Conservation (phyloP, 2,329 filamentous ascomycete species). For the Leptodontidium sp. region DNA sequence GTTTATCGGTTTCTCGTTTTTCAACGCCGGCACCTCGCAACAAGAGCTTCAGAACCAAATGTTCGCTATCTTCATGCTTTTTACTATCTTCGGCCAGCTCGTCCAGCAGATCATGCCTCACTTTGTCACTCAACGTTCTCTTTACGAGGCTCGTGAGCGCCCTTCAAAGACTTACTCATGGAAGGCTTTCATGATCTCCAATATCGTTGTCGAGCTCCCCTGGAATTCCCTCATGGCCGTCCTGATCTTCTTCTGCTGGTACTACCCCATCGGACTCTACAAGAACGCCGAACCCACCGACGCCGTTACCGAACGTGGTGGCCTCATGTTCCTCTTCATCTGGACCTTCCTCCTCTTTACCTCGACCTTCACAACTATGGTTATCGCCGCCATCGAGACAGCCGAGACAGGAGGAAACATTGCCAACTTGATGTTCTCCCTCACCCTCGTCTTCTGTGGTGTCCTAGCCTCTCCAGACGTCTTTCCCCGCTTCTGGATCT, state of each 20-base stretch:
- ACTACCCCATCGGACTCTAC: constrained; percentile 85
- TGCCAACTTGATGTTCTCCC: constrained; percentile 76
- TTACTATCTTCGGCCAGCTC: constrained; percentile 77
- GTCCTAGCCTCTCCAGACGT: constrained; percentile 70
- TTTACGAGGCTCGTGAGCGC: constrained; percentile 77
- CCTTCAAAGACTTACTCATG: constrained; percentile 83
- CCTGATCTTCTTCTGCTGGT: constrained; percentile 84
- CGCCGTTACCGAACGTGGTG: constrained; percentile 73
- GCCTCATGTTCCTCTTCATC: constrained; percentile 80
- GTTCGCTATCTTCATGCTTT: constrained; percentile 79
- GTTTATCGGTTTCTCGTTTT: constrained; percentile 78
- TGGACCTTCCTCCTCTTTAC: constrained; percentile 81
- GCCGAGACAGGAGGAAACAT: constrained; percentile 80
- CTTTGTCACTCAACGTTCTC: constrained; percentile 57
- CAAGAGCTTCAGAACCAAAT: constrained; percentile 75
- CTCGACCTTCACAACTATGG: constrained; percentile 80
- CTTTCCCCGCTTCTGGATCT: constrained; percentile 81
- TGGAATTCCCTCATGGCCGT: constrained; percentile 79
- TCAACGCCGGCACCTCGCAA: constrained; percentile 62
- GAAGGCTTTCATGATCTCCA: constrained; percentile 71
- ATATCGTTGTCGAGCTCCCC: constrained; percentile 83
- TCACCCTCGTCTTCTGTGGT: constrained; percentile 78
- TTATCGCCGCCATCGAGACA: constrained; percentile 78
- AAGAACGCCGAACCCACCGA: constrained; percentile 70
- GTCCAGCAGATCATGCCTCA: constrained; percentile 81